Base-by-base conservation (phyloP, 2,329 filamentous ascomycete genomes). In the Cladophialophora immunda region DNA sequence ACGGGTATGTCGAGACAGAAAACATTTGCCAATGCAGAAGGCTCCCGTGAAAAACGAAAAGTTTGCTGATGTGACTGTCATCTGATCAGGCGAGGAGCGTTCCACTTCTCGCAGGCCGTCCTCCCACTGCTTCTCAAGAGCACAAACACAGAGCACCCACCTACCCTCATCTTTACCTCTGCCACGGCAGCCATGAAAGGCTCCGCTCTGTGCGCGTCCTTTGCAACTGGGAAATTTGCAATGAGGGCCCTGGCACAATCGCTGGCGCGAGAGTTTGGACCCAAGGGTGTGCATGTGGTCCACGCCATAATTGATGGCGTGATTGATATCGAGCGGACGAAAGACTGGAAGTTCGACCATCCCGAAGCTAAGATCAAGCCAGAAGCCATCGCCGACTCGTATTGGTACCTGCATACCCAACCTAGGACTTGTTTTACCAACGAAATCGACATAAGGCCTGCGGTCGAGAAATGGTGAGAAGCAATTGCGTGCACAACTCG, bases 401-500 rank as follows among this genome's bases (percentile, higher is more conserved):
- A 97, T 75, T 97, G 92, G 92, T 83, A 90, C 75, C 76, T 97
- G 74, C 93, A 97, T 75, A 90, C 89, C 0, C 93, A 97, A 81
- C 91, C 90, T 34, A 85, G 87, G 72, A 92, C 90, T 5, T 88
- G 88, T 1, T 96, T 94, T 74, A 93, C 92, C 0, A 92, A 92
- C 75, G 72, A 73, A 55, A 60, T 73, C 55, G 72, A 73, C 57
- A 73, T 73, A 36, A 59, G 72, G 29, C 92, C 93, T 0, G 93
- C 87, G 78, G 83, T 93, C 60, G 93, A 97, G 83, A 96, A 94
- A 77, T 97, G 91, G 83, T 94, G 84, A 72, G 30, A 34, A 29
- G 30, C n/a, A 58, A 19, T 5, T 32, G 5, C n/a, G 27, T 30
- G 52, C 52, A 50, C 45, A 50, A 50, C 45, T 50, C 45, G 45